Evolutionary conservation across 176 grass and related monocot species (phyloP).

Genomic region (Elaeis guineensis): DNA sequence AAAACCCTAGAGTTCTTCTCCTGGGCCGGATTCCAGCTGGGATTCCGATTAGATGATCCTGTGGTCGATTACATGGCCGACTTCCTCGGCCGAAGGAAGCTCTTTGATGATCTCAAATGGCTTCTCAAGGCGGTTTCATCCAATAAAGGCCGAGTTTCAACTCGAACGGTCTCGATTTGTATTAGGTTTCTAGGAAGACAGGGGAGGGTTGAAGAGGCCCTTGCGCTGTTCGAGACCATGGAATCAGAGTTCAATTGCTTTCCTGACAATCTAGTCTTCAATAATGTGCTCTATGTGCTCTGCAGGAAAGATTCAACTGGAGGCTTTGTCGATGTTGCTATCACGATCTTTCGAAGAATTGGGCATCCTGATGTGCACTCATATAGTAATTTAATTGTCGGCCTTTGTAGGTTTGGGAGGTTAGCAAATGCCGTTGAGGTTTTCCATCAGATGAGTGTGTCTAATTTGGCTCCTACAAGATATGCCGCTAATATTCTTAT

Average conservation of each 20-base stretch:
- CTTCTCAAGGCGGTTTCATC: constrained; percentile 10
- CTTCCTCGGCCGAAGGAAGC: constrained; percentile 6
- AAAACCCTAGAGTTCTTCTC: constrained; percentile 12
- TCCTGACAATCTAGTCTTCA: constrained; percentile 14
- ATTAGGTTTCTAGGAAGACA: constrained; percentile 13
- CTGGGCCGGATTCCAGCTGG: constrained; percentile 13
- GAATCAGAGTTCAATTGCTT: constrained; percentile 9
- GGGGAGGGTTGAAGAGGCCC: constrained; percentile 7
- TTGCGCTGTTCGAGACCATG: constrained; percentile 10
- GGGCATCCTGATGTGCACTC: constrained; percentile 8
- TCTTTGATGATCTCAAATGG: constrained; percentile 20
- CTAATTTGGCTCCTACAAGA: constrained; percentile 10
- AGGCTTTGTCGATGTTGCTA: constrained; percentile 1
- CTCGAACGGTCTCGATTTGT: constrained; percentile 1
- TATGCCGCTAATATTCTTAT: constrained; percentile 6
- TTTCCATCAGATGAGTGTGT: background rate
- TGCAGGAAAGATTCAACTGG: constrained; percentile 2
- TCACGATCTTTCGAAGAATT: constrained; percentile 8
- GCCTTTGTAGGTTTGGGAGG: constrained; percentile 14
- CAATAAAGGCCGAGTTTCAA: constrained; percentile 11
- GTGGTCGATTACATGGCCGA: constrained; percentile 17
- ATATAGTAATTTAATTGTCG: constrained; percentile 10
- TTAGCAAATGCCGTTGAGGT: constrained; percentile 8
- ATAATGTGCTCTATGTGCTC: constrained; percentile 11
- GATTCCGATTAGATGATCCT: constrained; percentile 9